Evolutionary conservation across 1,284 basidiomycete species (phyloP), one percentile per base, ranked within the genome.

Genomic region (Pyrrhoderma noxium): DNA sequence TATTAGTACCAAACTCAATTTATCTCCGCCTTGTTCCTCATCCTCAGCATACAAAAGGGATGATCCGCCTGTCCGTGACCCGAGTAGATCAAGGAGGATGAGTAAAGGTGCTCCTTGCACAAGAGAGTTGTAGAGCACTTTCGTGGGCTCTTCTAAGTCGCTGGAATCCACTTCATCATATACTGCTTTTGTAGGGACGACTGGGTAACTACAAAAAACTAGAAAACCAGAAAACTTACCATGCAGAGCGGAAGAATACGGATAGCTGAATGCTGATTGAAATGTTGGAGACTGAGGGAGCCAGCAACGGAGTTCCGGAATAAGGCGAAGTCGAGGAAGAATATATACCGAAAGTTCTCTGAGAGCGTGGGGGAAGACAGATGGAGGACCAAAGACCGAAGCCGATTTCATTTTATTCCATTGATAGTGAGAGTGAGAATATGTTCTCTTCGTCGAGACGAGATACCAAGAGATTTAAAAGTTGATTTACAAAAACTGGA

Each of bases 21-120:
- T 56, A 7, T 56, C 55, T 18, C 66, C 57, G 23, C 59, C 57
- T 51, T 65, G 61, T 46, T 67, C 61, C 9, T 60, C 56, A 49
- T 62, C 56, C 13, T 61, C 58, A 41, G 58, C 41, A 14, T 59
- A 58, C 1, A 63, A 62, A 3, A 65, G 60, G 1, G 67, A 44
- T 4, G 22, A 14, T 3, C 34, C 49, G 25, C 49, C 49, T 22
- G 49, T 53, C 38, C 37, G 40, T 21, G 51, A 47, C 13, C 69
- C 67, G n/a, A 70, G 57, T 16, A 71, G 61, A 46, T 67, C 64
- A 23, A 70, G 59, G 11, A 72, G 61, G 2, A 67, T 65, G 39
- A 61, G 60, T 14, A 70, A 60, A 1, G 70, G 65, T 13, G 63
- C 66, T 8, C 68, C 70, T 37, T 67, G 65, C 31, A 65, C 61